Evolutionary conservation across 2,329 filamentous ascomycete species (phyloP), one percentile per base, ranked within the genome.

Genomic region (Gremmenia infestans): DNA sequence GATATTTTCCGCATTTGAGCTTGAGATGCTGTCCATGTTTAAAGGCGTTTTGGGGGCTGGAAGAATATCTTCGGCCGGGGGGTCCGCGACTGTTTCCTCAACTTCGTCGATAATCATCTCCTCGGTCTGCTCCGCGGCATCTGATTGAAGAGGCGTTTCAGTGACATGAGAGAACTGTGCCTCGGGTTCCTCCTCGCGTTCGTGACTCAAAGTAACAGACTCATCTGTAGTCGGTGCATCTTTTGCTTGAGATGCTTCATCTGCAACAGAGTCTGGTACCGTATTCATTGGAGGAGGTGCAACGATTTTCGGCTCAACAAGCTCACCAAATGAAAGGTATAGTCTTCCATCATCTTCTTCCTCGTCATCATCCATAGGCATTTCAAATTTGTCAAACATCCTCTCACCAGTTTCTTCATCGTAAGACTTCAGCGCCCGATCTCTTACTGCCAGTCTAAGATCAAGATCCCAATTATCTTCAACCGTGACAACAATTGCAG

Each of bases 361-460:
- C 14, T 78, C 77, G 1, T 72, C 73, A 0, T 83, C 81, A 6
- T 84, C 79, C 7, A 81, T 81, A 0, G 87, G 86, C 63, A 85
- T 84, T 65, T 95, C 90, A 61, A 95, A 94, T 56, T 85, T 88
- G 59, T 81, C 84, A 64, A 93, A 96, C 9, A 90, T 72, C 9
- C 90, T 80, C 59, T 87, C 77, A 0, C 90, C 91, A 0, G 87
- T 86, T 40, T 80, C 72, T 11, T 83, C 78, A 63, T 93, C 85
- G 61, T 84, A 85, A 17, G 73, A 70, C 65, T 81, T 86, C 5
- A 78, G 71, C 12, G 79, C 72, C 48, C 86, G 75, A 66, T 95
- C 88, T 28, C 88, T 81, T 59, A 79, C 79, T 2, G 91, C 89
- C 2, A 96, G 78, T 11, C 79, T 76, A 4, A 95, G 73, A 22